A percentile compares a stretch with the other conserved stretches of the same genome.
These are phyloP conservation scores for Zygosaccharomyces bailii DNA, from an alignment of 805 yeast genomes.

Conservation along the genomic window DNA sequence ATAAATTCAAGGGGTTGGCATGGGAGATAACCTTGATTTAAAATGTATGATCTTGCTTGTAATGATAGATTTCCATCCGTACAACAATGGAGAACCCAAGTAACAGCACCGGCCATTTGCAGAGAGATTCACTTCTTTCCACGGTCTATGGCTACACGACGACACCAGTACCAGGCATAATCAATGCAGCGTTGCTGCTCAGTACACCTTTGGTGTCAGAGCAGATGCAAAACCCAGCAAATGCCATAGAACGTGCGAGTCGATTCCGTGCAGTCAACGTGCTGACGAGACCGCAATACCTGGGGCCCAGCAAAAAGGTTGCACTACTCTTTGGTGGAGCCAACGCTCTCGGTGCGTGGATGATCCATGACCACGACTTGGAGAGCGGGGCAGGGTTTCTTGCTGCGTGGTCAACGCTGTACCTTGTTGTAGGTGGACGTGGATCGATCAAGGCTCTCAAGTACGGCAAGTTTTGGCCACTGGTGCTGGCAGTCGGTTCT, in stretches of 20 bases:
- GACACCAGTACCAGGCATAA: slow-evolving; percentile 50
- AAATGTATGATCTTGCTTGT: neutral
- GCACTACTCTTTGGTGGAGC: slow-evolving; percentile 60
- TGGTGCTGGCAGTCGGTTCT: slow-evolving; percentile 56
- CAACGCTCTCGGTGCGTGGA: slow-evolving; percentile 64
- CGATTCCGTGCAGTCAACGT: slow-evolving; percentile 8
- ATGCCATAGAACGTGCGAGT: slow-evolving; percentile 12
- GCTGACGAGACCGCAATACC: slow-evolving; percentile 20
- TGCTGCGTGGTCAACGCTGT: slow-evolving; percentile 77
- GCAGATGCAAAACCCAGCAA: slow-evolving; percentile 18
- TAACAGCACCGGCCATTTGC: slow-evolving; percentile 9
- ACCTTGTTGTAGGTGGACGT: slow-evolving; percentile 66
- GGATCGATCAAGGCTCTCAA: slow-evolving; percentile 50
- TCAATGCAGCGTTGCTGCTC: slow-evolving; percentile 38
- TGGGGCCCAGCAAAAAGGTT: slow-evolving; percentile 37
- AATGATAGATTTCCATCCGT: neutral
- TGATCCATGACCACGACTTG: slow-evolving; percentile 72
- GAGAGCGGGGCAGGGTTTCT: slow-evolving; percentile 77
- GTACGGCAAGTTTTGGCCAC: slow-evolving; percentile 59
- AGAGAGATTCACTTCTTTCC: slow-evolving; percentile 3
- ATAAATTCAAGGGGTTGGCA: neutral
- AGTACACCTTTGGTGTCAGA: slow-evolving; percentile 40
- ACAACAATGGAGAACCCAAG: slow-evolving; percentile 13
- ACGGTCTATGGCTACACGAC: slow-evolving; percentile 34
- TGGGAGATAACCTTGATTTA: neutral